Evolutionary conservation across 2,329 filamentous ascomycete genomes (phyloP).

Genomic region (Diaporthe humulicola): DNA sequence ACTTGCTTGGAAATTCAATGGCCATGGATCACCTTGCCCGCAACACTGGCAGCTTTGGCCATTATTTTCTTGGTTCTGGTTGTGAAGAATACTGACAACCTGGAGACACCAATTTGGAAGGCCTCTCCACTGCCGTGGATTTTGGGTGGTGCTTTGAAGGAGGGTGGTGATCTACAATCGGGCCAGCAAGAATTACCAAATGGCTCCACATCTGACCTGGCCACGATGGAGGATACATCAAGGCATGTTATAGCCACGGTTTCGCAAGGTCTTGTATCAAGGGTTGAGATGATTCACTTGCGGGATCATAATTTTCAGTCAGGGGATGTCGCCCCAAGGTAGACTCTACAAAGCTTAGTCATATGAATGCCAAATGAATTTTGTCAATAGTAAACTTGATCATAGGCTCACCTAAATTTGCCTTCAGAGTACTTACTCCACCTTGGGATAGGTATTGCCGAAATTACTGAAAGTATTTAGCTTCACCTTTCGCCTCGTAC

Average conservation of each 20-base stretch:
- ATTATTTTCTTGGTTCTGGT: not conserved
- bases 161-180: rapidly evolving
- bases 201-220: no score
- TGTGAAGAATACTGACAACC: not conserved
- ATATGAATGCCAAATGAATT: no score
- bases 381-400: no score
- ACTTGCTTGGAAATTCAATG: not conserved
- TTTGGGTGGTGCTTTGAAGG: not conserved
- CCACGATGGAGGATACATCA: not conserved
- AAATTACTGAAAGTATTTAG: no score
- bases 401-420: no score
- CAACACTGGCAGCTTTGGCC: not conserved
- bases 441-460: no score
- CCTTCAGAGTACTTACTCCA: no score
- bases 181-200: not conserved
- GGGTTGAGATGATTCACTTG: not conserved
- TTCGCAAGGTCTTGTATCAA: not conserved
- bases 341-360: no score
- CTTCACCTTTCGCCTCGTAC: not conserved
- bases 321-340: no score
- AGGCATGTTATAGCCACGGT: not conserved
- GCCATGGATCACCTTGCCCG: not conserved
- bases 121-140: slow-evolving; percentile 1
- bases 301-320: not conserved
- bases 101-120: not conserved